These are phyloP conservation scores for Hysterium pulicare DNA, from an alignment of 2,329 filamentous ascomycete species.

Conservation along the genomic window DNA sequence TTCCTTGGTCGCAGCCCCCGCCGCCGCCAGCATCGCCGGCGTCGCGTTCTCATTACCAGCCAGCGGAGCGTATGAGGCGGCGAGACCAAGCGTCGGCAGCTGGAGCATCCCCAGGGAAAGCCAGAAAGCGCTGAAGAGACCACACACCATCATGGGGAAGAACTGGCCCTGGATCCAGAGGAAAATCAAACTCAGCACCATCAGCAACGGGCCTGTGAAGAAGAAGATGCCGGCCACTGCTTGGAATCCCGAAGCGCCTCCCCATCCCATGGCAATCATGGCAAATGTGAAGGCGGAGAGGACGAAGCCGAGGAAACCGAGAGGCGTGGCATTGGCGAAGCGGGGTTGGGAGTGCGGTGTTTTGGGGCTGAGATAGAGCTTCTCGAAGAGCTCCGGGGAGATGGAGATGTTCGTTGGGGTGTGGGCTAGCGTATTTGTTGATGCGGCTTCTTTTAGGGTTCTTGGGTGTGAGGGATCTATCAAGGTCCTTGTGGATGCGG, in stretches of 20 bases:
- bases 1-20: conserved; percentile 38
- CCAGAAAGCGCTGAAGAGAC: conserved; percentile 50
- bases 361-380: not conserved
- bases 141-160: conserved; percentile 50
- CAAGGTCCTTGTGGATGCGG: too few relatives aligned
- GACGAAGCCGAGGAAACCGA: conserved; percentile 14
- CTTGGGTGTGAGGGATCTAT: too few relatives aligned
- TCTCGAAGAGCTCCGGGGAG: conserved; percentile 1
- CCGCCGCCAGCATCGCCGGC: conserved; percentile 38
- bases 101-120: conserved; percentile 47
- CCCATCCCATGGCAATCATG: conserved; percentile 28
- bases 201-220: conserved; percentile 42
- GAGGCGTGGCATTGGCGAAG: not conserved
- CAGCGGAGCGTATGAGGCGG: conserved; percentile 39
- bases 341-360: not conserved
- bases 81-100: conserved; percentile 45
- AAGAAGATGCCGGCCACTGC: conserved; percentile 32
- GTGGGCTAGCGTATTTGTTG: too few relatives aligned
- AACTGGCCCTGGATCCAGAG: conserved; percentile 52
- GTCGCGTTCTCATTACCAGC: too few relatives aligned
- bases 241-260: conserved; percentile 19
- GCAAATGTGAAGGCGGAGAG: conserved; percentile 29
- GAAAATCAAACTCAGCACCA: conserved; percentile 45
- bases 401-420: not conserved
- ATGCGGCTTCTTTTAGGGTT: too few relatives aligned